These are phyloP conservation scores for Rostrohypoxylon terebratum DNA, from an alignment of 495 filamentous ascomycete genomes.

Conservation along the genomic window DNA sequence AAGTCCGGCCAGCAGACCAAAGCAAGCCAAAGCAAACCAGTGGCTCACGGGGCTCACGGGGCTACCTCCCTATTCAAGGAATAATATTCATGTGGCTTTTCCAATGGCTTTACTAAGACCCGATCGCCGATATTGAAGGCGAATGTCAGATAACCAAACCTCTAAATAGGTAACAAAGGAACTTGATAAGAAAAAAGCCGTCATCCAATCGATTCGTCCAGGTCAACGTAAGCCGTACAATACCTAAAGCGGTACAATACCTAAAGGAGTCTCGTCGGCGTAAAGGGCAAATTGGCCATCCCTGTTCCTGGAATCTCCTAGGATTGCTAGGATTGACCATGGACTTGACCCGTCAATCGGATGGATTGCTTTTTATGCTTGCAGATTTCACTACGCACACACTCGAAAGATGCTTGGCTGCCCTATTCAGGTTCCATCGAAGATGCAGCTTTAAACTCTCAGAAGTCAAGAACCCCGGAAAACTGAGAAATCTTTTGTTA, in stretches of 20 bases:
- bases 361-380: background rate
- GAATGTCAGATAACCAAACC: slow-evolving; percentile 15
- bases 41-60: background rate
- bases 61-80: slow-evolving; percentile 25
- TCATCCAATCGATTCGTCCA: slow-evolving; percentile 23
- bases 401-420: background rate
- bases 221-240: slow-evolving; percentile 1
- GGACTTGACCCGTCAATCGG: background rate
- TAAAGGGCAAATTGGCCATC: background rate
- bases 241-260: too few species aligned
- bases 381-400: background rate
- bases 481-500: background rate
- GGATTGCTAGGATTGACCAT: slow-evolving; percentile 10
- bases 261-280: slow-evolving; percentile 18
- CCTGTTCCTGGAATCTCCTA: slow-evolving; percentile 10
- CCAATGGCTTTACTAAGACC: background rate
- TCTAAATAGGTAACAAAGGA: background rate
- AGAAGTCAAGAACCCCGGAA: background rate
- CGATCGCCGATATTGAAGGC: slow-evolving; percentile 20
- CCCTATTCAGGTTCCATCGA: background rate
- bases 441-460: slow-evolving; percentile 8
- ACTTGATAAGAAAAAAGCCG: slow-evolving; percentile 21
- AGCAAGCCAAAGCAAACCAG: background rate
- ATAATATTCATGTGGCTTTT: slow-evolving; percentile 8
- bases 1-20: background rate